Evolutionary conservation across 1,139 yeast species (phyloP), one percentile per base, ranked within the genome.

Genomic region (Suhomyces taliae): DNA sequence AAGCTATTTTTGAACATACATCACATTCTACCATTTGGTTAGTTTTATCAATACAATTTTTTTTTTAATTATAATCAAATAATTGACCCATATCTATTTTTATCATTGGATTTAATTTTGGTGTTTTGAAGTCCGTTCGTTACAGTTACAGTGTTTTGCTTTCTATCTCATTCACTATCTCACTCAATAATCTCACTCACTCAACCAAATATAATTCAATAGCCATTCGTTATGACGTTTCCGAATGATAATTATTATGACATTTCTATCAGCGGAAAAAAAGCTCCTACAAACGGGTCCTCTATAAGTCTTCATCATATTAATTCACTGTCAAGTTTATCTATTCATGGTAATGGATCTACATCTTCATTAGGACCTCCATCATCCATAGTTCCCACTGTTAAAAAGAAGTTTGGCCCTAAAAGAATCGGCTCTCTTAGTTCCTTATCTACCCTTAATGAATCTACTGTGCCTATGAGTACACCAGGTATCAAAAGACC

Each of bases 191-290:
- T 19, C 24, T 19, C 24, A 19, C 24, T 19, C 24, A 19, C 41
- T 36, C 19, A 15, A 27, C n/a, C 32, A 24, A 8, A 39, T 14
- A n/a, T 59, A 60, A 43, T 9, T 29, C 11, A 29, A 2, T 11
- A 29, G 32, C 32, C 32, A 11, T 11, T 29, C 32, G 32, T 42
- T 50, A 40, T 53, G 48, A 40, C 54, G 33, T 61, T 60, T 26
- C 51, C 64, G 35, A 55, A 58, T 47, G 64, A 61, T 33, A 64
- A 68, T 53, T 61, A 63, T 44, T 69, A 63, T 53, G 74, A 69
- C 42, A 61, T 69, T 24, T 58, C 66, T 48, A 56, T 65, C 38
- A 34, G 48, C 42, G n/a, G 45, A 29, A 33, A 41, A 27, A 31
- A 29, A 15, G 24, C 24, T 6, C 41, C 33, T 14, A 14, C 12